phyloP scores from a whole-genome alignment of 768 basidiomycete genomes.

The Boletus insuetus region DNA sequence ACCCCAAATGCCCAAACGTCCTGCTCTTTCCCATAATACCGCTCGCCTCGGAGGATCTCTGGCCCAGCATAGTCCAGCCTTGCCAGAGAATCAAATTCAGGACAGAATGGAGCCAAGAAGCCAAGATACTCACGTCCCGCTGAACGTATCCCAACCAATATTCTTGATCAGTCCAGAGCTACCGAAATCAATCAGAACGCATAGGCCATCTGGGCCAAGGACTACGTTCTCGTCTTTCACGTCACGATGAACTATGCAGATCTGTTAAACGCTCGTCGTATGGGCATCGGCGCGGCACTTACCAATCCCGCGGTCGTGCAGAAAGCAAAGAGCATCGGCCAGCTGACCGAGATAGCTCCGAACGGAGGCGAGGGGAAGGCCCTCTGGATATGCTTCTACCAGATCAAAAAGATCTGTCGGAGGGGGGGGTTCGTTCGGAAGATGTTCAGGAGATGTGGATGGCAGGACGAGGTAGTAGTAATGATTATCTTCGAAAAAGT shows the following conservation, averaged over 20 bases:
- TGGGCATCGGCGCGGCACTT: conserved; percentile 22
- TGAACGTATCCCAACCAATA: conserved; percentile 87
- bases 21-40: conserved; percentile 94
- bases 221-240: conserved; percentile 98
- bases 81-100: conserved; percentile 10
- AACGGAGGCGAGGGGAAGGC: conserved; percentile 70
- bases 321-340: conserved; percentile 84
- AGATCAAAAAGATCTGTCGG: conserved; percentile 92
- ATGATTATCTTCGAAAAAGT: conserved; percentile 96
- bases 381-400: conserved; percentile 85
- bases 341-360: conserved; percentile 91
- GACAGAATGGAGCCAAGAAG: neutral
- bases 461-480: conserved; percentile 95
- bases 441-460: conserved; percentile 60
- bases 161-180: conserved; percentile 85
- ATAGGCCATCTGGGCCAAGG: conserved; percentile 73
- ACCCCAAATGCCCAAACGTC: conserved; percentile 99
- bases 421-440: conserved; percentile 49
- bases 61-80: conserved; percentile 95
- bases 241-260: conserved; percentile 79
- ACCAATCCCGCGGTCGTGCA: conserved; percentile 93
- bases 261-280: conserved; percentile 10
- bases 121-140: conserved; percentile 72
- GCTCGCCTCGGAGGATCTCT: conserved; percentile 92
- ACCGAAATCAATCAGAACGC: conserved; percentile 96